Conservation (phyloP, 495 filamentous ascomycete genomes). For the Platismatia glauca region DNA sequence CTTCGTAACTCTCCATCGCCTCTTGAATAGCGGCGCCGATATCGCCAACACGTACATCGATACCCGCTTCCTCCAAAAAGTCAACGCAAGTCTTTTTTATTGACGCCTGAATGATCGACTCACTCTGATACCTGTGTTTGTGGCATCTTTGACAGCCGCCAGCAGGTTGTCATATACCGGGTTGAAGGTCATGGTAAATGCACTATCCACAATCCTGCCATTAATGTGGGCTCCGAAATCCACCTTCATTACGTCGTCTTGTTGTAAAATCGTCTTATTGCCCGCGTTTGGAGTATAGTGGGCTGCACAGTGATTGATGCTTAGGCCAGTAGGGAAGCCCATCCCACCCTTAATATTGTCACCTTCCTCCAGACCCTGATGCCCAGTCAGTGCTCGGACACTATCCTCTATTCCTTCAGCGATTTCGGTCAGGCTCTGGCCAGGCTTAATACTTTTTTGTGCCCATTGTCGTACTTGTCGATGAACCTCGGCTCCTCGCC, state of each 20-base stretch:
- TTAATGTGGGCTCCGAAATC: slow-evolving; percentile 60
- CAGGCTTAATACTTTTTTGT: slow-evolving; percentile 47
- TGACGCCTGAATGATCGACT: background rate
- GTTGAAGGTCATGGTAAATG: slow-evolving; percentile 56
- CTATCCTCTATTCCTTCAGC: slow-evolving; percentile 54
- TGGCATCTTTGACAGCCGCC: slow-evolving; percentile 52
- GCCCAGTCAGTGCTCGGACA: slow-evolving; percentile 47
- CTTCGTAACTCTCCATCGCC: slow-evolving; percentile 59
- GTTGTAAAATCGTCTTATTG: slow-evolving; percentile 47
- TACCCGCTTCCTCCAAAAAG: slow-evolving; percentile 43
- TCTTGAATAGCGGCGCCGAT: slow-evolving; percentile 57
- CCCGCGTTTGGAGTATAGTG: slow-evolving; percentile 58
- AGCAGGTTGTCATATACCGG: slow-evolving; percentile 53
- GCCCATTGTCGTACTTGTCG: slow-evolving; percentile 52
- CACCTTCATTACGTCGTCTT: slow-evolving; percentile 58
- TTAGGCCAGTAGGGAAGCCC: slow-evolving; percentile 56
- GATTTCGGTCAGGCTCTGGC: slow-evolving; percentile 49
- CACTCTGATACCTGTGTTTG: slow-evolving; percentile 51
- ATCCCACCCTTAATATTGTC: slow-evolving; percentile 49
- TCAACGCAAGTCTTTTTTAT: background rate
- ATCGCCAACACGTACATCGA: slow-evolving; percentile 53
- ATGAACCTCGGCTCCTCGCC: slow-evolving; percentile 53
- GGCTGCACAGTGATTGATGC: slow-evolving; percentile 51
- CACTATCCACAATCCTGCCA: slow-evolving; percentile 56
- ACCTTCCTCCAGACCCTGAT: slow-evolving; percentile 50